Conservation (phyloP, 371 early-diverging fungal genomes). For the Blakeslea trispora region DNA sequence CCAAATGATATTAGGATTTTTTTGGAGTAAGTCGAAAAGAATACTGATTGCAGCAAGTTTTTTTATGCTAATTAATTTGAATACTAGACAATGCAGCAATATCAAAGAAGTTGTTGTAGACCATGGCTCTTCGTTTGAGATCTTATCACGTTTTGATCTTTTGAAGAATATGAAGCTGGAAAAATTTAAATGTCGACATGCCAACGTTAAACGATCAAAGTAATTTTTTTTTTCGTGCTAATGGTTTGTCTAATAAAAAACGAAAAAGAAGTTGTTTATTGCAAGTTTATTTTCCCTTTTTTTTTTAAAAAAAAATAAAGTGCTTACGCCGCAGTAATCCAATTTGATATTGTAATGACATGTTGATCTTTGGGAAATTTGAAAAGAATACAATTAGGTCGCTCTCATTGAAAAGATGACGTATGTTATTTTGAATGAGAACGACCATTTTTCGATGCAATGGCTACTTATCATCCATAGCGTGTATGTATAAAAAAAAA, state of each 20-base stretch:
- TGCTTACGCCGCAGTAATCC: conserved; percentile 13
- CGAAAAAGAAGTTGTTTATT: conserved; percentile 11
- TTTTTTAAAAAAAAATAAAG: conserved; percentile 9
- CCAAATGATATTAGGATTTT: conserved; percentile 12
- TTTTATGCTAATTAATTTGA: conserved; percentile 21
- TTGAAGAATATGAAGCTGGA: conserved; percentile 15
- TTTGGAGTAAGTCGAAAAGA: conserved; percentile 19
- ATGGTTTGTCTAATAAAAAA: conserved; percentile 25
- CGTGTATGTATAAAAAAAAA: conserved; percentile 20
- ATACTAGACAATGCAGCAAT: conserved; percentile 24
- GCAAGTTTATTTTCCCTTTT: conserved; percentile 10
- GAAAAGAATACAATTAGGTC: conserved; percentile 41
- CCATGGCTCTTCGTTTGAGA: conserved; percentile 30
- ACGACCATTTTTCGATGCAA: conserved; percentile 13
- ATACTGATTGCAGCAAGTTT: conserved; percentile 23
- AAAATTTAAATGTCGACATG: conserved; percentile 24
- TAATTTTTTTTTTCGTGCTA: conserved; percentile 20
- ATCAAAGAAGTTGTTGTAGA: conserved; percentile 28
- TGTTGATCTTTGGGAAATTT: conserved; percentile 28
- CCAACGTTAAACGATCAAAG: conserved; percentile 17
- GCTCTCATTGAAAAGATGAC: conserved; percentile 14
- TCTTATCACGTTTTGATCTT: conserved; percentile 26
- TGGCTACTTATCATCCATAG: conserved; percentile 23
- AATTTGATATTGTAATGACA: conserved; percentile 18
- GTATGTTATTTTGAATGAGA: conserved; percentile 15